A percentile compares a stretch with the other conserved stretches of the same genome.
Conservation (phyloP, 257 asterid genomes). For the Orobanche coerulescens region DNA sequence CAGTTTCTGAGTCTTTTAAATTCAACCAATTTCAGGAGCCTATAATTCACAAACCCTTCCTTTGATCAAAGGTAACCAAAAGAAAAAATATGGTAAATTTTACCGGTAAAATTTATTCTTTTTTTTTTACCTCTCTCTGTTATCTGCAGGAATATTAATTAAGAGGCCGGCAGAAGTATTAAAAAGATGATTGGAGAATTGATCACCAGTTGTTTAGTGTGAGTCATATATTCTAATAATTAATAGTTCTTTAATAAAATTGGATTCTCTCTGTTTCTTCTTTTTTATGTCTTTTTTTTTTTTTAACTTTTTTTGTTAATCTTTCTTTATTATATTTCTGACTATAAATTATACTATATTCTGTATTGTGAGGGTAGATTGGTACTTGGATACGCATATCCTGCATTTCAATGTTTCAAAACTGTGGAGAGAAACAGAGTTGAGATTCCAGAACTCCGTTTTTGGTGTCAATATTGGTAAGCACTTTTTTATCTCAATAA, state of each 20-base stretch:
- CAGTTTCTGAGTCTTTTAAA: constrained; percentile 21
- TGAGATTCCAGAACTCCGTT: constrained; percentile 59
- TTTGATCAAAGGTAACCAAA: constrained; percentile 18
- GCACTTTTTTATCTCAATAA: background rate
- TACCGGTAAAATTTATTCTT: background rate
- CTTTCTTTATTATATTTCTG: background rate
- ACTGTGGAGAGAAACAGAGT: constrained; percentile 73
- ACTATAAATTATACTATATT: background rate
- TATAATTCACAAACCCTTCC: background rate
- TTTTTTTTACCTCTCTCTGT: background rate
- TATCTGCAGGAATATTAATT: constrained; percentile 16
- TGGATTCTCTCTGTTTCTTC: constrained; percentile 27
- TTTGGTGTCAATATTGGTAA: constrained; percentile 96
- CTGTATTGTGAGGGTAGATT: constrained; percentile 39
- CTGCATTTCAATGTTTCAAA: constrained; percentile 85
- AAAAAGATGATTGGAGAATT: constrained; percentile 68
- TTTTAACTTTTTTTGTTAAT: background rate
- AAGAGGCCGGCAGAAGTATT: background rate
- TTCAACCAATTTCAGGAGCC: constrained; percentile 11
- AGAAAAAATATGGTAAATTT: too few relatives aligned
- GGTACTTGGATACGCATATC: constrained; percentile 85
- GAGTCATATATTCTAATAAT: constrained; percentile 21
- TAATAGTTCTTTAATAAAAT: constrained; percentile 4
- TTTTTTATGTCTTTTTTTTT: constrained; percentile 14
- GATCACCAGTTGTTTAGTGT: constrained; percentile 55